Evolutionary conservation across 2,329 filamentous ascomycete genomes (phyloP).

Genomic region (Bimuria novae-zelandiae): DNA sequence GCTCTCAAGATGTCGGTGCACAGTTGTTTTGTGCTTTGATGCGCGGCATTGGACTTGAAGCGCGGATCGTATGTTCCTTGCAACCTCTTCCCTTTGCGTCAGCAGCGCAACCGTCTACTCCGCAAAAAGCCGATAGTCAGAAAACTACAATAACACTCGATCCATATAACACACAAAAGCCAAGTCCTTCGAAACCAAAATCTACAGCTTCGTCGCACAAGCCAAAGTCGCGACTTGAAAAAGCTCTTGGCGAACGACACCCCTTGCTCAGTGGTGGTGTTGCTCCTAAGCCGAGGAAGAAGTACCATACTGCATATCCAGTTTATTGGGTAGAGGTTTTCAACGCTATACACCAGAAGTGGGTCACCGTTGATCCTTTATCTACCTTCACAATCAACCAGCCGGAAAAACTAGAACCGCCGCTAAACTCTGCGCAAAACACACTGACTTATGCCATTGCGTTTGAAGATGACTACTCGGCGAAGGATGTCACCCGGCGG

Average conservation of each 20-base stretch:
- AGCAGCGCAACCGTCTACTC: conserved; percentile 35
- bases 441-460: conserved; percentile 81
- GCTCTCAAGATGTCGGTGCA: conserved; percentile 86
- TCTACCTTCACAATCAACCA: conserved; percentile 81
- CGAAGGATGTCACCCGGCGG: conserved; percentile 82
- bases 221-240: conserved; percentile 38
- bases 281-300: conserved; percentile 48
- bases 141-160: conserved; percentile 36
- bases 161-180: conserved; percentile 33
- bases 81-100: conserved; percentile 75
- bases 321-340: conserved; percentile 96
- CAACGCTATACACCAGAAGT: conserved; percentile 84
- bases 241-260: conserved; percentile 37
- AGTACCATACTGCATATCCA: conserved; percentile 75
- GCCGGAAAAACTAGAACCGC: conserved; percentile 78
- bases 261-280: conserved; percentile 27
- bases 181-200: conserved; percentile 25
- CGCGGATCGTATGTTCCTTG: conserved; percentile 86
- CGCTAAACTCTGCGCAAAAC: conserved; percentile 76
- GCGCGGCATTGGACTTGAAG: conserved; percentile 77
- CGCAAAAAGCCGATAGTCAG: conserved; percentile 26
- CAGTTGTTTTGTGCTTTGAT: conserved; percentile 90
- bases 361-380: conserved; percentile 84
- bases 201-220: conserved; percentile 30
- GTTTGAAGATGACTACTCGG: conserved; percentile 79